These are phyloP conservation scores for Fagus crenata DNA, from an alignment of 306 rosid genomes.

Conservation along the genomic window DNA sequence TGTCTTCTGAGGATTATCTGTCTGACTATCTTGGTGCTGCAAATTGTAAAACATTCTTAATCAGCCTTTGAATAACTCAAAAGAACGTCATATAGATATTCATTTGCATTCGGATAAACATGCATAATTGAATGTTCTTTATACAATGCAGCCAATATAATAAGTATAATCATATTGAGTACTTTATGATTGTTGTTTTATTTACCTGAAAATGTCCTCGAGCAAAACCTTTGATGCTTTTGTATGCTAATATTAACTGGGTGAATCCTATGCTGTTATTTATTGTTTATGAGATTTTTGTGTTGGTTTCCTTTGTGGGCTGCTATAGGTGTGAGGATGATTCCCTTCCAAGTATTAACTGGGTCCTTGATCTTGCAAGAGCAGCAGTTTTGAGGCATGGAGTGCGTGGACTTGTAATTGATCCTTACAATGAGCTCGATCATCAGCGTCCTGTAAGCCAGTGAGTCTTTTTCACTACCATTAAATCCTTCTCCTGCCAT, in stretches of 20 bases:
- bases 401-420: conserved; percentile 93
- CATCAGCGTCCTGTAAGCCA: conserved; percentile 85
- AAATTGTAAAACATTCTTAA: not conserved
- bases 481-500: not conserved
- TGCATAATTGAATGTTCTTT: conserved; percentile 1
- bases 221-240: conserved; percentile 23
- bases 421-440: conserved; percentile 97
- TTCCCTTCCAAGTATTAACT: conserved; percentile 71
- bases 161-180: not conserved
- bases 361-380: conserved; percentile 94
- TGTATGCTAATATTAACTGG: not conserved
- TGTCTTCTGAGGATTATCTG: conserved; percentile 9
- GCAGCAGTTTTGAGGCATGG: conserved; percentile 90
- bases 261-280: not conserved
- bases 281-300: conserved; percentile 10
- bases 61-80: not conserved
- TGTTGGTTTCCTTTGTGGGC: conserved; percentile 28
- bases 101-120: conserved; percentile 2
- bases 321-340: conserved; percentile 80
- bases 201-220: conserved; percentile 27
- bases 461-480: conserved; percentile 50
- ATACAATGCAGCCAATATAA: not conserved
- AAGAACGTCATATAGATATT: not conserved
- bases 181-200: not conserved
- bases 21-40: conserved; percentile 5